Conservation (phyloP, 768 basidiomycete genomes). For the Pleurotus pulmonarius region DNA sequence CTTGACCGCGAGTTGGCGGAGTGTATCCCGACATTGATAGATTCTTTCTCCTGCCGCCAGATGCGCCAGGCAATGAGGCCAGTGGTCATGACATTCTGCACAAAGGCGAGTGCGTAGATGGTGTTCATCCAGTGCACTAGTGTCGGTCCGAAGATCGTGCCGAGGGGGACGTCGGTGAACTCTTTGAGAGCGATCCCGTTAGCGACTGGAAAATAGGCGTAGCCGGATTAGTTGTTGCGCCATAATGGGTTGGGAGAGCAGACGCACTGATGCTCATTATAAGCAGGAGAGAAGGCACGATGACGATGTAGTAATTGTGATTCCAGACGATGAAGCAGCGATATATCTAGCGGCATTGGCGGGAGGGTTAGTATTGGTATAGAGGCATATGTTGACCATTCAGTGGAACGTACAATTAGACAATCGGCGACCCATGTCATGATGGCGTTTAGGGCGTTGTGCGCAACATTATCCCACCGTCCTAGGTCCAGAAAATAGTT, state of each 20-base stretch:
- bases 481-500: slow-evolving; percentile 13
- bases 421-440: slow-evolving; percentile 18
- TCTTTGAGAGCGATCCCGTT: slow-evolving; percentile 14
- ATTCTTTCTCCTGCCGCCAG: slow-evolving; percentile 18
- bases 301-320: slow-evolving; percentile 24
- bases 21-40: slow-evolving; percentile 6
- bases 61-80: slow-evolving; percentile 36
- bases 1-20: slow-evolving; percentile 3
- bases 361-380: neutral
- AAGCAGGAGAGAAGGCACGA: slow-evolving; percentile 30
- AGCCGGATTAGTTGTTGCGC: neutral
- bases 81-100: slow-evolving; percentile 38
- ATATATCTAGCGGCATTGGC: slow-evolving; percentile 16
- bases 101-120: slow-evolving; percentile 32
- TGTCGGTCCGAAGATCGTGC: slow-evolving; percentile 21
- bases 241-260: neutral
- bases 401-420: slow-evolving; percentile 9
- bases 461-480: slow-evolving; percentile 17
- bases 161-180: slow-evolving; percentile 23
- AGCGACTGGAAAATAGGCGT: slow-evolving; percentile 22
- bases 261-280: slow-evolving; percentile 29
- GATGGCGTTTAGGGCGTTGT: slow-evolving; percentile 12
- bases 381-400: neutral
- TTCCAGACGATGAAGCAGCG: slow-evolving; percentile 41
- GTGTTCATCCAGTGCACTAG: slow-evolving; percentile 32